phyloP scores from a whole-genome alignment of 2,329 filamentous ascomycete species.

The Thielaviopsis populi region DNA sequence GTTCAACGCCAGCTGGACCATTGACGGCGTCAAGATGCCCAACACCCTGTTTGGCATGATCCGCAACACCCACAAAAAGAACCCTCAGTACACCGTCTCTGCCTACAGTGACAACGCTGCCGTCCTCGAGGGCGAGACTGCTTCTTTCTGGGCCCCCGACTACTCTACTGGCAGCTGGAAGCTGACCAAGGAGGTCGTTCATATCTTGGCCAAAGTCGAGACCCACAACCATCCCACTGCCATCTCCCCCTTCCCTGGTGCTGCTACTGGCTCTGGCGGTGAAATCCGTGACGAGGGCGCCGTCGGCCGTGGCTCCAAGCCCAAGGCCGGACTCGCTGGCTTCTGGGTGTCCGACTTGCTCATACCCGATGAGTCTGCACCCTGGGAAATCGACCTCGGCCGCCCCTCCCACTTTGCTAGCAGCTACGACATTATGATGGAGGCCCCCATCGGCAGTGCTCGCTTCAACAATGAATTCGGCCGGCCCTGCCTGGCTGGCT shows the following conservation, averaged over 20 bases:
- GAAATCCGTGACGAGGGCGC: conserved; percentile 93
- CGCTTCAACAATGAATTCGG: conserved; percentile 98
- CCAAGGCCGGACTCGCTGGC: conserved; percentile 80
- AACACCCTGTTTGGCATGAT: conserved; percentile 92
- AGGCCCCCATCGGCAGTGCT: conserved; percentile 87
- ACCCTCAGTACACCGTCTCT: conserved; percentile 71
- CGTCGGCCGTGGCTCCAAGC: conserved; percentile 79
- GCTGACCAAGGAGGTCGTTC: conserved; percentile 69
- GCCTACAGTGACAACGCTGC: conserved; percentile 97
- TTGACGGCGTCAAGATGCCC: conserved; percentile 68
- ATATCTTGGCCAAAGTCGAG: conserved; percentile 87
- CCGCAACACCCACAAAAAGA: conserved; percentile 76
- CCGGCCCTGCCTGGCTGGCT: conserved; percentile 71
- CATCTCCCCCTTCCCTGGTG: conserved; percentile 82
- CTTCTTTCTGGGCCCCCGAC: conserved; percentile 66
- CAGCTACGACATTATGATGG: conserved; percentile 92
- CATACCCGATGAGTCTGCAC: conserved; percentile 66
- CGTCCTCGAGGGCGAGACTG: conserved; percentile 40
- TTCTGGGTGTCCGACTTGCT: conserved; percentile 92
- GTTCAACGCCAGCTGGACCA: conserved; percentile 94
- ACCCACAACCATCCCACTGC: conserved; percentile 97
- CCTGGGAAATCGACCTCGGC: conserved; percentile 86
- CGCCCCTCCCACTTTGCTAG: conserved; percentile 85
- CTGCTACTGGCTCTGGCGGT: conserved; percentile 86
- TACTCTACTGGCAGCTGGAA: conserved; percentile 77